These are phyloP conservation scores for Arthrobotrys sinensis DNA, from an alignment of 2,329 filamentous ascomycete genomes.

Conservation along the genomic window DNA sequence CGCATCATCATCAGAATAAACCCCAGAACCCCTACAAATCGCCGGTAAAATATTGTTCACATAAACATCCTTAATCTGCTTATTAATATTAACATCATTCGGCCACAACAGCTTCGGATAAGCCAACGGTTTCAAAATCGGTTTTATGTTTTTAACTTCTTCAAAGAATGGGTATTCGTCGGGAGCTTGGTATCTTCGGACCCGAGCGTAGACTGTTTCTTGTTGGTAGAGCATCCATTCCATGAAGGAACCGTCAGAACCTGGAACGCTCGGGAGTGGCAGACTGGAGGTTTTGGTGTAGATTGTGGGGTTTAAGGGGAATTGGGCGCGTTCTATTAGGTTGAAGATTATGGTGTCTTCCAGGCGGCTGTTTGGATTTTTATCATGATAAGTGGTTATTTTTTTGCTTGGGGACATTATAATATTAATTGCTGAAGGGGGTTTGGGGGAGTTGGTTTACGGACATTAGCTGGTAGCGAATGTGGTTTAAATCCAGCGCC, in stretches of 20 bases:
- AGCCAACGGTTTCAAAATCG: slow-evolving; percentile 87
- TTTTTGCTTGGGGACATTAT: too few relatives aligned
- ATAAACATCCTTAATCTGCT: slow-evolving; percentile 88
- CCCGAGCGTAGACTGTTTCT: slow-evolving; percentile 89
- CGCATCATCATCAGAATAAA: too few relatives aligned
- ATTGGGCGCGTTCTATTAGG: slow-evolving; percentile 97
- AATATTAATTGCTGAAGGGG: too few relatives aligned
- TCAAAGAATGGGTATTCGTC: slow-evolving; percentile 99
- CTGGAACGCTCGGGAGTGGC: slow-evolving; percentile 77
- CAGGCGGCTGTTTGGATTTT: slow-evolving; percentile 77
- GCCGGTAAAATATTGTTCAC: slow-evolving; percentile 84
- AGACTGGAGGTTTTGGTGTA: slow-evolving; percentile 83
- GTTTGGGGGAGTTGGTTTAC: slow-evolving; percentile 65
- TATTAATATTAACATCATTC: slow-evolving; percentile 92
- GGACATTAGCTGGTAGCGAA: slow-evolving; percentile 94
- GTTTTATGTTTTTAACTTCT: slow-evolving; percentile 77
- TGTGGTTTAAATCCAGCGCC: slow-evolving; percentile 90
- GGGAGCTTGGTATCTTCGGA: slow-evolving; percentile 94
- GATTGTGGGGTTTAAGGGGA: slow-evolving; percentile 89
- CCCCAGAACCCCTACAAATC: slow-evolving; percentile 77
- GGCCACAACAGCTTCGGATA: slow-evolving; percentile 90
- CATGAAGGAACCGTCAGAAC: slow-evolving; percentile 85
- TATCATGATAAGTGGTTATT: too few relatives aligned
- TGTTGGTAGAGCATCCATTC: slow-evolving; percentile 95
- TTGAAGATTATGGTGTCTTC: slow-evolving; percentile 99